A percentile compares a stretch with the other conserved stretches of the same genome.
Conservation (phyloP, 1,284 basidiomycete genomes). For the Hypsizygus ulmarius region DNA sequence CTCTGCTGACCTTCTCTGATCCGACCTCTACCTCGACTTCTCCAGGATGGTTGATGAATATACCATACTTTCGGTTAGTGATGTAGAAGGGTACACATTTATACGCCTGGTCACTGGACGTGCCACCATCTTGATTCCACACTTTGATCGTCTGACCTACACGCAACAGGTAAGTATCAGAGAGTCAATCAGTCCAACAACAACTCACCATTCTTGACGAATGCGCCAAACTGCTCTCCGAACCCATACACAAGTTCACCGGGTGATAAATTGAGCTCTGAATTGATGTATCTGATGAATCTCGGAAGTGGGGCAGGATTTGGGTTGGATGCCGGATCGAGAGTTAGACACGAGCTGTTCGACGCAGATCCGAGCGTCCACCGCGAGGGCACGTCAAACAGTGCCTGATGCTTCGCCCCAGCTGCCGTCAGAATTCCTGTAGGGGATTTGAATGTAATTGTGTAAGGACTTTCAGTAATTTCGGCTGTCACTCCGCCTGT, state of each 20-base stretch:
- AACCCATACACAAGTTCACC: constrained; percentile 73
- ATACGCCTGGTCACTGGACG: constrained; percentile 71
- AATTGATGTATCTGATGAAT: constrained; percentile 57
- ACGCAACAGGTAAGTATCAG: neutral
- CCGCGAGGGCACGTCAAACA: constrained; percentile 63
- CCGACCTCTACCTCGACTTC: constrained; percentile 76
- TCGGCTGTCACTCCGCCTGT: constrained; percentile 49
- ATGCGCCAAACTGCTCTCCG: constrained; percentile 71
- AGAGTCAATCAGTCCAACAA: neutral
- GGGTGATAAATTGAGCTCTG: constrained; percentile 66
- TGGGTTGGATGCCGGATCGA: constrained; percentile 59
- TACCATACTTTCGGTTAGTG: constrained; percentile 67
- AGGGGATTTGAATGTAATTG: constrained; percentile 56
- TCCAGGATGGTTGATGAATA: constrained; percentile 77
- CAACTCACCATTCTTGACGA: constrained; percentile 67
- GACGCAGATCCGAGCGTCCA: constrained; percentile 61
- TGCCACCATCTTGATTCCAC: constrained; percentile 74
- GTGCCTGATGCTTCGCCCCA: constrained; percentile 58
- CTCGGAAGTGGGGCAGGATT: constrained; percentile 43
- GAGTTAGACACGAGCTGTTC: constrained; percentile 57
- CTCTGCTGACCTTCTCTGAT: constrained; percentile 70
- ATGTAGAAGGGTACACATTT: constrained; percentile 75
- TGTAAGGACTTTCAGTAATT: constrained; percentile 58
- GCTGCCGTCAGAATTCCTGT: constrained; percentile 51
- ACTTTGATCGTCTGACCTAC: constrained; percentile 60